Base-by-base conservation (phyloP, 306 rosid genomes). In the Malus asiatica region DNA sequence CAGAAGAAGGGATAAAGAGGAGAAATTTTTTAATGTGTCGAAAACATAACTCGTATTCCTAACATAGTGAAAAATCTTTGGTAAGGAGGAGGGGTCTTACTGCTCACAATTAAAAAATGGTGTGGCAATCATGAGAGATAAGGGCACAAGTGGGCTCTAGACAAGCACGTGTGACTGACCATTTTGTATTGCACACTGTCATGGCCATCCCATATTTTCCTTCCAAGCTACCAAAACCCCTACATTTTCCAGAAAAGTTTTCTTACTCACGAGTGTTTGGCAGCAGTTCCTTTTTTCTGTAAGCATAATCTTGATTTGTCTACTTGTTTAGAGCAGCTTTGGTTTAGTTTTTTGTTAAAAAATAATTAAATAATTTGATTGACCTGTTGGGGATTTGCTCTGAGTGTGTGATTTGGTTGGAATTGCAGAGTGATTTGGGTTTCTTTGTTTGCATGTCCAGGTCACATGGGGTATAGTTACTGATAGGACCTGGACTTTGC, bases 151-250 rank as follows among this genome's bases (percentile, higher is more conserved):
- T 91, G 87, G 91, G 93, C 86, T 85, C 92, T 83, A 87, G 93
- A 84, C 78, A 84, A 89, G 98, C 98, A 93, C 96, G 98, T 93
- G 97, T 83, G 90, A 82, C 79, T 70, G 79, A 74, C 88, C 89
- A 87, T 89, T 87, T 87, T 80, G 91, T 83, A 69, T 74, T 84
- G 93, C 94, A 90, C 93, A 93, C 96, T 89, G 92, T 86, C 90
- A 76, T 77, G 73, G 80, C 81, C 70, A 76, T 77, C 59, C 80
- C 78, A 66, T 27, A 23, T 35, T 76, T 29, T 66, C 46, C 71
- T 69, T 51, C 55, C 22, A 71, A 77, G 68, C 72, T 51, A 74
- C 76, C 70, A 68, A 61, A 72, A 48, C 80, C 77, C 40, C 59
- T 25, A n/a, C 33, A 15, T 51, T 51, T 51, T 51, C 55, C 55